Evolutionary conservation across 352 stramenopile genomes (phyloP), one percentile per base, ranked within the genome.

Genomic region (Phytopythium boreale): DNA sequence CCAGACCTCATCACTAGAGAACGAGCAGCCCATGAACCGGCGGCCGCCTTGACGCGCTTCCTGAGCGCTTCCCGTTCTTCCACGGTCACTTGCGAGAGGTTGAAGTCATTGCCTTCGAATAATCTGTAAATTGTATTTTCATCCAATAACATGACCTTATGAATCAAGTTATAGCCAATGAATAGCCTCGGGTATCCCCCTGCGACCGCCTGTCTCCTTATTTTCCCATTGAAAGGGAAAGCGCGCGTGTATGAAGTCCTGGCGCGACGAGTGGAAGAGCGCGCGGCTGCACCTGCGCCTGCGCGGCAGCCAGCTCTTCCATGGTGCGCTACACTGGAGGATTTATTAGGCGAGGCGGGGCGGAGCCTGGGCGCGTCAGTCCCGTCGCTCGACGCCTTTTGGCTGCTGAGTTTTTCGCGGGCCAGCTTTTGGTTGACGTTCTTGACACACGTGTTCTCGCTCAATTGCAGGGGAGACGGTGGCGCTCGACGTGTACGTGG

Each of bases 181-280:
- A 19, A 47, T 47, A 22, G 15, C 11, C n/a, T n/a, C n/a, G n/a
- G n/a, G n/a, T 36, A 36, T 36, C 31, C 31, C 31, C 8, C 4
- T 8, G 8, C 4, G 31, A 43, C 37, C 12, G 37, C 20, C 41
- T 22, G 41, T 47, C 41, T 17, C 6, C 19, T 47, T 19, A 43
- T 1, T 43, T 47, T 47, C 17, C 15, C 19, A 15, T 47, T 47
- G 41, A n/a, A 47, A 47, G 41, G 19, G 41, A n/a, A 47, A 47
- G 26, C 27, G 12, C n/a, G n/a, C n/a, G n/a, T n/a, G n/a, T n/a
- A 87, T 90, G 77, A 78, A 68, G 47, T 69, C 79, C 47, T 90
- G 79, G 80, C 77, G 69, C 44, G 80, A 92, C 71, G 84, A 90
- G 47, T 92, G 84, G 84, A 76, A 74, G 55, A 74, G 70, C 59